Percentiles rank a stretch among this genome's conserved stretches.
These are phyloP conservation scores for Odontarrhena argentea DNA, from an alignment of 345 rosid genomes.

Conservation along the genomic window DNA sequence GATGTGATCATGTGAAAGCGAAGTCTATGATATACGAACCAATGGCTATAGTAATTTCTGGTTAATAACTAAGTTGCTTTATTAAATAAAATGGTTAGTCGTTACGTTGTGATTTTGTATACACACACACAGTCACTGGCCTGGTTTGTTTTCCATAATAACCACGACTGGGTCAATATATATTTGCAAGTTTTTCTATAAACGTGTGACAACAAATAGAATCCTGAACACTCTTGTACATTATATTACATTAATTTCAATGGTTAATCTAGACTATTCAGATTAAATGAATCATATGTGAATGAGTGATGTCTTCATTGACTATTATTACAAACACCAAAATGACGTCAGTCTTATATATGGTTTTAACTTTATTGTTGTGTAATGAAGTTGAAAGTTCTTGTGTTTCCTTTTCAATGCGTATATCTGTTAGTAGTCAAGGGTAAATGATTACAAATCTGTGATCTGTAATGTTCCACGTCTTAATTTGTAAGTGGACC, in stretches of 20 bases:
- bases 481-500: conserved; percentile 29
- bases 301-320: conserved; percentile 1
- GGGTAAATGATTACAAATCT: neutral
- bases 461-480: conserved; percentile 21
- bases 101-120: conserved; percentile 12
- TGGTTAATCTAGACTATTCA: conserved; percentile 20
- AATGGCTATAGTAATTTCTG: neutral
- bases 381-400: conserved; percentile 19
- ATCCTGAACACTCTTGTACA: neutral
- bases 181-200: neutral
- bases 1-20: neutral
- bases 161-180: conserved; percentile 17
- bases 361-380: conserved; percentile 8
- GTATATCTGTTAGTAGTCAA: conserved; percentile 12
- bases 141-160: conserved; percentile 18
- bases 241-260: conserved; percentile 1
- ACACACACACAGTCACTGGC: neutral
- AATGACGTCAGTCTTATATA: neutral
- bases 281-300: neutral
- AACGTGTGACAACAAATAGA: conserved; percentile 14
- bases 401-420: neutral
- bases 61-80: neutral
- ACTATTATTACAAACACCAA: neutral
- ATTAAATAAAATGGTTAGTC: neutral
- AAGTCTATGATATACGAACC: neutral